Base-by-base conservation (phyloP, 106 monocot genomes). In the Chionographis japonica region DNA sequence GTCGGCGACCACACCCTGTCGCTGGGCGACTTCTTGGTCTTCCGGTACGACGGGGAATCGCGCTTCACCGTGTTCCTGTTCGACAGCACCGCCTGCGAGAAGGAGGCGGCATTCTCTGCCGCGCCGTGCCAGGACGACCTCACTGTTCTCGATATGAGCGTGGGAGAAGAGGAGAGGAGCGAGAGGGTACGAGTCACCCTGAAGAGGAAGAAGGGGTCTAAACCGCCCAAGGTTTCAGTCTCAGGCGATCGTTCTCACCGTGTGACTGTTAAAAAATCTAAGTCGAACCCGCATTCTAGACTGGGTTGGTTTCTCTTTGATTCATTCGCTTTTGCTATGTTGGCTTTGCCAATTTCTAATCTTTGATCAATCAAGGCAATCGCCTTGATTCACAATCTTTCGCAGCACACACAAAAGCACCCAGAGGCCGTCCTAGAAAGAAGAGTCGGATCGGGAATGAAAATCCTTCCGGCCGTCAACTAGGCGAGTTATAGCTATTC, bases 11-110 rank as follows among this genome's bases (percentile, higher is more conserved):
- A 91, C 56, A 62, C 74, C 8, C 14, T 91, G 12, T 8, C 39
- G 38, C 3, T 37, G 0, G 83, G 90, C 4, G 84, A 91, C 11
- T 81, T 91, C 65, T 68, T 87, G 60, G 58, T 87, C 6, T 87
- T 91, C 74, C 19, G 60, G 16, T 84, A 81, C 43, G 71, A 76
- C 4, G 86, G 84, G 2, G 40, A 14, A 8, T 72, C 37, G 2
- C 57, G 58, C 12, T 87, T 91, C 61, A 63, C 69, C 3, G 90
- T 91, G 3, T 16, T 68, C 61, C 58, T 87, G 12, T 83, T 87
- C 53, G 74, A 81, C 58, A 17, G 12, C 6, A 78, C 74, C 6
- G 84, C 76, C 2, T 81, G 84, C 36, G 79, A 81, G 52, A 84
- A 87, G 63, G 64, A 62, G 46, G 50, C 43, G 3, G 83, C 80